Conservation (phyloP, 257 asterid genomes). For the Nicotiana sylvestris region DNA sequence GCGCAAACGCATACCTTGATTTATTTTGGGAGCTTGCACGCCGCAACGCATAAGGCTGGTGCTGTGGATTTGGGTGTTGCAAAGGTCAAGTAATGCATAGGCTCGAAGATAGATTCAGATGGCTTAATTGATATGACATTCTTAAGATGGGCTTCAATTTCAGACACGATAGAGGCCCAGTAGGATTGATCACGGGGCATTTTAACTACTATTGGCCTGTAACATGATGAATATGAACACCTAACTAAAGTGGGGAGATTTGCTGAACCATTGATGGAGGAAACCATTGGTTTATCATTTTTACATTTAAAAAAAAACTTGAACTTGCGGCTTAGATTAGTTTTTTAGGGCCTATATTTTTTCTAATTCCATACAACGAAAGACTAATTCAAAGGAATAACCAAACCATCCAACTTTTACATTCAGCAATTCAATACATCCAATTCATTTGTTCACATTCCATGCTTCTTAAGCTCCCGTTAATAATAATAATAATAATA, state of each 20-base stretch:
- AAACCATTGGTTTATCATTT: not conserved
- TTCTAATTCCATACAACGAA: no score
- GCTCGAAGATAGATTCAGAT: conserved; percentile 60
- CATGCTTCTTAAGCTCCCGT: no score
- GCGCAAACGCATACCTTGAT: no score
- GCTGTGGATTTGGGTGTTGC: conserved; percentile 59
- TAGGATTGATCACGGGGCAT: conserved; percentile 32
- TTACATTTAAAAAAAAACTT: no score
- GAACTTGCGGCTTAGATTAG: no score
- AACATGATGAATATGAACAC: not conserved
- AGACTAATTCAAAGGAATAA: no score
- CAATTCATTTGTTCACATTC: no score
- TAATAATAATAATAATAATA: no score
- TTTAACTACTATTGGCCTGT: not conserved
- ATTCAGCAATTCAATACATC: no score
- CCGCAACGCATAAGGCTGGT: conserved; percentile 65
- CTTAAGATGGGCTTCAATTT: conserved; percentile 43
- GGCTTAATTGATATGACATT: conserved; percentile 41
- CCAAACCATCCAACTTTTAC: no score
- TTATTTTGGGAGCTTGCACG: conserved; percentile 43
- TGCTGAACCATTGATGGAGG: conserved; percentile 18
- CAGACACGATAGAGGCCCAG: conserved; percentile 50
- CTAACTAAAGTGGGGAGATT: not conserved
- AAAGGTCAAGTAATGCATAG: conserved; percentile 65
- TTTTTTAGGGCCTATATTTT: no score